These are phyloP conservation scores for Lentinula edodes DNA, from an alignment of 768 basidiomycete species.

Conservation along the genomic window DNA sequence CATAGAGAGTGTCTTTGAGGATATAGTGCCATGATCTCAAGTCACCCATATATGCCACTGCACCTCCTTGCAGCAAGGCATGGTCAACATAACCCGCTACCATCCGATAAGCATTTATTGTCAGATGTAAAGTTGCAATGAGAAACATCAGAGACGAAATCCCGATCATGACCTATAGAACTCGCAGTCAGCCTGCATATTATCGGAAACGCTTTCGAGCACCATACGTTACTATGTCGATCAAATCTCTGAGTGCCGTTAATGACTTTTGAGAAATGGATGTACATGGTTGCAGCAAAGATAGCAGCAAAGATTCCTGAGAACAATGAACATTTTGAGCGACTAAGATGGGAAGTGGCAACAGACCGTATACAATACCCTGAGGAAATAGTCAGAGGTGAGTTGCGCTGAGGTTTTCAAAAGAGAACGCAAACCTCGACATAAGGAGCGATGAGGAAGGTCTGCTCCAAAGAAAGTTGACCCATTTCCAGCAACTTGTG, in stretches of 20 bases:
- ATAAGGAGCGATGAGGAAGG: conserved; percentile 14
- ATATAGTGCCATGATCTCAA: conserved; percentile 15
- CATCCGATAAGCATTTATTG: conserved; percentile 12
- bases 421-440: conserved; percentile 10
- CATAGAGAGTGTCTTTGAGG: conserved; percentile 13
- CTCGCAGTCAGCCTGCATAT: neutral
- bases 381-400: neutral
- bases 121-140: conserved; percentile 13
- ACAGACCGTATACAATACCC: conserved; percentile 2
- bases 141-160: conserved; percentile 15
- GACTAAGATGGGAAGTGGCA: neutral
- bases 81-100: conserved; percentile 11
- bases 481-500: neutral
- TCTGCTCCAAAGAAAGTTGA: conserved; percentile 13
- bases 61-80: conserved; percentile 7
- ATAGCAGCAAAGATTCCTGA: conserved; percentile 11
- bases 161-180: conserved; percentile 12
- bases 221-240: conserved; percentile 7
- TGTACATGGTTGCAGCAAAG: conserved; percentile 11
- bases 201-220: neutral
- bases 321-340: neutral
- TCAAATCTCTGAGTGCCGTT: neutral
- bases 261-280: conserved; percentile 2
- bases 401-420: neutral
- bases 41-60: conserved; percentile 12